Evolutionary conservation across 1,139 yeast genomes (phyloP).

Genomic region (Ogataea hybrid): DNA sequence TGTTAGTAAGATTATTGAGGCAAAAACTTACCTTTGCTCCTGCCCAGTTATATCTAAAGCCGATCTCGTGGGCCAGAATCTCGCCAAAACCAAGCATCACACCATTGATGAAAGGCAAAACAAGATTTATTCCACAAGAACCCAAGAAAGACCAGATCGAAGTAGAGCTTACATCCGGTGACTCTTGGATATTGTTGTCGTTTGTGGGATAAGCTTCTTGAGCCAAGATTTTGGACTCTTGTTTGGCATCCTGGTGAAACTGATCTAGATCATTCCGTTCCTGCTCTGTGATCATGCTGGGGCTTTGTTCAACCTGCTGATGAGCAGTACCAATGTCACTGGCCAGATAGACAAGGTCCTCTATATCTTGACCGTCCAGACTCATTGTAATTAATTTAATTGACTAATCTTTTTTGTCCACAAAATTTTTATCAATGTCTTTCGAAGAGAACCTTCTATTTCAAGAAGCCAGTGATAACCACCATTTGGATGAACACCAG

Average conservation of each 20-base stretch:
- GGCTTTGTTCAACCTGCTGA: conserved; percentile 13
- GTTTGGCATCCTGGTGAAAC: conserved; percentile 9
- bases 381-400: conserved; percentile 5
- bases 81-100: conserved; percentile 97
- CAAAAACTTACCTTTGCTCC: conserved; percentile 57
- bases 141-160: conserved; percentile 40
- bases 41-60: conserved; percentile 74
- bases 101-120: conserved; percentile 89
- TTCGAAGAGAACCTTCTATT: conserved; percentile 26
- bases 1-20: conserved; percentile 6
- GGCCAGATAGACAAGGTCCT: conserved; percentile 13
- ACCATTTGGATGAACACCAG: conserved; percentile 24
- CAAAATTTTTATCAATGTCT: conserved; percentile 22
- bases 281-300: conserved; percentile 12
- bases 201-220: conserved; percentile 2
- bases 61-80: conserved; percentile 89
- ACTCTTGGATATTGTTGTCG: conserved; percentile 6
- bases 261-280: conserved; percentile 14
- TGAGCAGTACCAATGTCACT: conserved; percentile 12
- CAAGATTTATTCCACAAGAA: conserved; percentile 66
- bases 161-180: conserved; percentile 12
- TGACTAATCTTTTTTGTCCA: conserved; percentile 3
- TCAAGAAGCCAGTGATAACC: conserved; percentile 27
- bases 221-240: not conserved
- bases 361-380: conserved; percentile 11